These are phyloP conservation scores for Fomitopsis pulvina DNA, from an alignment of 768 basidiomycete genomes.

Conservation along the genomic window DNA sequence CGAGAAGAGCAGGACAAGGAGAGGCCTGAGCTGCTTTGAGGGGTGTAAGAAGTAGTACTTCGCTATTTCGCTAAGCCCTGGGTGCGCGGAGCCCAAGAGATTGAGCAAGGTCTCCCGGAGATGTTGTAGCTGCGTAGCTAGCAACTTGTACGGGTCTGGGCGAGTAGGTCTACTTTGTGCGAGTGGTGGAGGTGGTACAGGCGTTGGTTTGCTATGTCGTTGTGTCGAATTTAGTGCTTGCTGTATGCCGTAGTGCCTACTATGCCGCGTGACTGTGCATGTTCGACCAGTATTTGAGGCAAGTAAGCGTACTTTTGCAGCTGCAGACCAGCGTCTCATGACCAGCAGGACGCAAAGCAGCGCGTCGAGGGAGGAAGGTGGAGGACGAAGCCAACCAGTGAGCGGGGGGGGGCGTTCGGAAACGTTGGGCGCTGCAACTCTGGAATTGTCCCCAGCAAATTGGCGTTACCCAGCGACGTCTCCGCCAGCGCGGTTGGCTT, in stretches of 20 bases:
- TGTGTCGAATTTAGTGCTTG: constrained; percentile 13
- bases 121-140: constrained; percentile 65
- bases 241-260: constrained; percentile 20
- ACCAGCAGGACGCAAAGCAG: constrained; percentile 19
- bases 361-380: background rate
- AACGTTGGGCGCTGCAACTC: constrained; percentile 5
- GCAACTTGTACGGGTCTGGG: constrained; percentile 62
- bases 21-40: constrained; percentile 86
- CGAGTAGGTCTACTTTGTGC: constrained; percentile 14
- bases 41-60: constrained; percentile 88
- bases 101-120: constrained; percentile 67
- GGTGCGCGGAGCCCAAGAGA: constrained; percentile 85
- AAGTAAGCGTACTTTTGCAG: constrained; percentile 17
- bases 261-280: constrained; percentile 15
- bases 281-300: constrained; percentile 3
- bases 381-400: background rate
- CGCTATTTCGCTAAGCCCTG: constrained; percentile 80
- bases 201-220: constrained; percentile 26
- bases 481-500: background rate
- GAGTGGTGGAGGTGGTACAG: background rate
- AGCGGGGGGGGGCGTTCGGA: constrained; percentile 1
- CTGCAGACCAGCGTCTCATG: constrained; percentile 24
- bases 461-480: background rate
- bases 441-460: background rate
- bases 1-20: constrained; percentile 83